phyloP scores from a whole-genome alignment of 1,139 yeast species.

The Zygoascus meyerae region DNA sequence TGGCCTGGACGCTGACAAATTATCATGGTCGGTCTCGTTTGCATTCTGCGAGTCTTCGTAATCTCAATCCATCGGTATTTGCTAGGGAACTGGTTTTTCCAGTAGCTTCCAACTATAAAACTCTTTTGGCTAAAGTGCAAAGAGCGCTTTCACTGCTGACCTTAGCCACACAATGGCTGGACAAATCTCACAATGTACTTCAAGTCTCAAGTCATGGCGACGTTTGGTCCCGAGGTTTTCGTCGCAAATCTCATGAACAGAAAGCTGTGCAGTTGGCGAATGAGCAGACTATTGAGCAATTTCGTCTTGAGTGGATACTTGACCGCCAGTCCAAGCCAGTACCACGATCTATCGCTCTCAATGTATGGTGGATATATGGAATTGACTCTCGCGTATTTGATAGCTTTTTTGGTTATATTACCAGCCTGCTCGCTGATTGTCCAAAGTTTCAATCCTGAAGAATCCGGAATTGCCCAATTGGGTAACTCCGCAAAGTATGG shows the following conservation, averaged over 20 bases:
- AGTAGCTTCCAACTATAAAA: not conserved
- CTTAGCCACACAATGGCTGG: not conserved
- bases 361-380: conserved; percentile 20
- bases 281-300: not conserved
- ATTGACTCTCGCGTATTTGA: conserved; percentile 18
- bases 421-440: too few relatives aligned
- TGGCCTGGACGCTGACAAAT: conserved; percentile 37
- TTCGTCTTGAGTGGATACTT: conserved; percentile 1
- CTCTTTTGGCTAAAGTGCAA: not conserved
- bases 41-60: conserved; percentile 8
- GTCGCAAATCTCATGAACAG: conserved; percentile 21
- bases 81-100: conserved; percentile 4
- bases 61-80: conserved; percentile 14
- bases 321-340: not conserved
- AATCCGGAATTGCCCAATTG: too few relatives aligned
- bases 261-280: conserved; percentile 2
- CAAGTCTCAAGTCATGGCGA: conserved; percentile 20
- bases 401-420: conserved; percentile 16
- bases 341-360: not conserved
- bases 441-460: too few relatives aligned
- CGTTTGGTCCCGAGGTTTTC: conserved; percentile 34
- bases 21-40: conserved; percentile 12
- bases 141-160: not conserved
- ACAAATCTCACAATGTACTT: not conserved
- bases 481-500: too few relatives aligned